Evolutionary conservation across 495 filamentous ascomycete genomes (phyloP).

Genomic region (Aspergillus sparsus): DNA sequence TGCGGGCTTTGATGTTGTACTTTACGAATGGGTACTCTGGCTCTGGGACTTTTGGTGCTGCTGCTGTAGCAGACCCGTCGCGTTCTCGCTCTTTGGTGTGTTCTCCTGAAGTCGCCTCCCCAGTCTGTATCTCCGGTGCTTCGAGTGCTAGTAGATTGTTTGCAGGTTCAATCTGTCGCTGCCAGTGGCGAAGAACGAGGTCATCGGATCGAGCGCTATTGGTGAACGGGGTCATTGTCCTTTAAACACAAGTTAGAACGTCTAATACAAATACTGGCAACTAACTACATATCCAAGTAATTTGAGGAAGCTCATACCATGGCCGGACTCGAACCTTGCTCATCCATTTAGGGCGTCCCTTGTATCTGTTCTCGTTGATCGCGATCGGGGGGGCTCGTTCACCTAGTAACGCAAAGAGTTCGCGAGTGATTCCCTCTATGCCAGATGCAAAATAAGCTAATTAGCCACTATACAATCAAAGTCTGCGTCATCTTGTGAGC

Average conservation of each 20-base stretch:
- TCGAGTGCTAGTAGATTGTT: conserved; percentile 40
- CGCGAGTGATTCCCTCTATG: conserved; percentile 70
- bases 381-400: conserved; percentile 70
- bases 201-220: conserved; percentile 58
- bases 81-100: conserved; percentile 44
- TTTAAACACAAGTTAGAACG: conserved; percentile 17
- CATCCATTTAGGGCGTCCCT: conserved; percentile 60
- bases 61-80: not conserved
- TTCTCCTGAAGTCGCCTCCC: conserved; percentile 21
- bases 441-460: no score
- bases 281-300: not conserved
- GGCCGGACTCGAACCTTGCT: conserved; percentile 55
- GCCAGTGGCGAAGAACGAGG: conserved; percentile 70
- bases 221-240: conserved; percentile 57
- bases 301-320: conserved; percentile 44
- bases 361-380: conserved; percentile 66
- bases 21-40: conserved; percentile 63
- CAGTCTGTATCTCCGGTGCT: conserved; percentile 44
- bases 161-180: conserved; percentile 42
- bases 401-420: conserved; percentile 65
- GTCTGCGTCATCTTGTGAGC: no score
- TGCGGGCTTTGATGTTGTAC: conserved; percentile 75
- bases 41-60: conserved; percentile 27
- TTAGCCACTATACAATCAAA: no score
- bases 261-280: not conserved